Base-by-base conservation (phyloP, 441 rosid genomes). In the Pelargonium cotyledonis region DNA sequence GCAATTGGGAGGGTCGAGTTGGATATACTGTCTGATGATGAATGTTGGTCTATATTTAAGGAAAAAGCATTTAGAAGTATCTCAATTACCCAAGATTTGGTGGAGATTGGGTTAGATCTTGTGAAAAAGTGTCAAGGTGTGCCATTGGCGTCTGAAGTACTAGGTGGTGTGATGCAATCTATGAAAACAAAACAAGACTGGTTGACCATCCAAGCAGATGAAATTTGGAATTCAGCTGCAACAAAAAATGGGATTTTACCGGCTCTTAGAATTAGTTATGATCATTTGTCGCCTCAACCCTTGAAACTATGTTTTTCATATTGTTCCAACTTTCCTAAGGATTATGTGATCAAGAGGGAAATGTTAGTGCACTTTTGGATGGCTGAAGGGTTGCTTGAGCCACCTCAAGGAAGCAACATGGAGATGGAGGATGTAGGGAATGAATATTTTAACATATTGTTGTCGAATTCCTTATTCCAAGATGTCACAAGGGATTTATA, bases 31-130 rank as follows among this genome's bases (percentile, higher is more conserved):
- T 21, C 44, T 0, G 64, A 75, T 70, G 73, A 5, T 35, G 63
- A 75, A 0, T 75, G 73, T 6, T 75, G 77, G 77, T 65, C 73
- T 8, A 65, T 69, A n/a, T 43, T 75, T 6, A 60, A 60, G 19
- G 12, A 35, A 23, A 63, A 12, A 26, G 72, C 47, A 18, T 38
- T 63, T 40, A 18, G 10, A 19, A 18, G 58, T 8, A 21, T 8
- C 1, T 0, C 11, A 21, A n/a, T 1, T 0, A 1, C 14, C 6
- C 68, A 8, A 12, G 49, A 68, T 2, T 16, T 68, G 68, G 47
- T 8, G 19, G 31, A 1, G 9, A 63, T 73, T 19, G 72, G 76
- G 11, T 35, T 6, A n/a, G 35, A 53, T 12, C 64, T 73, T 35
- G 76, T 65, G 6, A 15, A 8, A 38, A 73, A 68, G 46, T 66